Percentiles rank a stretch among this genome's conserved stretches.
Evolutionary conservation across 768 basidiomycete genomes (phyloP).

Genomic region (Phallus indusiatus): DNA sequence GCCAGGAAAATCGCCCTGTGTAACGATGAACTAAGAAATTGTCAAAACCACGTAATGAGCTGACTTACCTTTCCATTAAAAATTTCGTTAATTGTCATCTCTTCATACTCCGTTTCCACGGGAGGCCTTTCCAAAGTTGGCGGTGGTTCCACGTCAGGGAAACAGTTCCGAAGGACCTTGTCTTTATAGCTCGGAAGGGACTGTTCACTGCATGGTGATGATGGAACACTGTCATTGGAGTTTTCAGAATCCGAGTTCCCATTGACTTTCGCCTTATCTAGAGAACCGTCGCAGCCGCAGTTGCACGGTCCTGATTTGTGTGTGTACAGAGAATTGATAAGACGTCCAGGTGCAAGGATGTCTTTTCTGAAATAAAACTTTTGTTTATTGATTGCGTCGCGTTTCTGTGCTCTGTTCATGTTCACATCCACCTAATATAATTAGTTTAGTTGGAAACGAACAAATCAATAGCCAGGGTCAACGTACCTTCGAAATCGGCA

Average conservation of each 20-base stretch:
- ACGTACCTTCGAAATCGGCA: slow-evolving; percentile 89
- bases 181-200: slow-evolving; percentile 33
- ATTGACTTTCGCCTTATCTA: not conserved
- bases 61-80: slow-evolving; percentile 78
- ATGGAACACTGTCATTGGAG: not conserved
- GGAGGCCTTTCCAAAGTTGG: slow-evolving; percentile 31
- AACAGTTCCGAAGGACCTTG: slow-evolving; percentile 64
- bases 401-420: slow-evolving; percentile 80
- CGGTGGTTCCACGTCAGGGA: slow-evolving; percentile 47
- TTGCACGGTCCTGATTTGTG: slow-evolving; percentile 12
- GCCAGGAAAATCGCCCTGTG: slow-evolving; percentile 65
- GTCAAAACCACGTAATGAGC: not conserved
- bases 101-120: slow-evolving; percentile 79
- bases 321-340: not conserved
- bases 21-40: slow-evolving; percentile 8
- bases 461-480: not conserved
- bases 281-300: not conserved
- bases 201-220: not conserved
- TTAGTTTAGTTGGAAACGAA: slow-evolving; percentile 3
- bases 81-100: slow-evolving; percentile 88
- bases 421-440: slow-evolving; percentile 83
- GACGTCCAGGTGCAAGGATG: slow-evolving; percentile 51
- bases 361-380: slow-evolving; percentile 89
- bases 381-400: slow-evolving; percentile 64
- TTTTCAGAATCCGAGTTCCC: not conserved